Percentiles rank a stretch among this genome's conserved stretches.
These are phyloP conservation scores for Peribolospora kevripleyi DNA, from an alignment of 768 basidiomycete species.

Conservation along the genomic window DNA sequence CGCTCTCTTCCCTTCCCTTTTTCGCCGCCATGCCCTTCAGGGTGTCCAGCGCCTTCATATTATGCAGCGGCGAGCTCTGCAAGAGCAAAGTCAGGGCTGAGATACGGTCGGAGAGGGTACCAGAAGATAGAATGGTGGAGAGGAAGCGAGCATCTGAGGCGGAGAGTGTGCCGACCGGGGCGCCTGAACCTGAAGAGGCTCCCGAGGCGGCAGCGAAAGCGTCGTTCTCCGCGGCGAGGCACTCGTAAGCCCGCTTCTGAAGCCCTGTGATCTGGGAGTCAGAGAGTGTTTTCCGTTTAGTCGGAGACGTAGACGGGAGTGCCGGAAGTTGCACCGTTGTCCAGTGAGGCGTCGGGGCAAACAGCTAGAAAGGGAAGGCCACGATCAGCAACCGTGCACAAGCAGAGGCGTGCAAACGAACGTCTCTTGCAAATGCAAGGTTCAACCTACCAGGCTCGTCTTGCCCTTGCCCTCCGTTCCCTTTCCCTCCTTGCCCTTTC, in stretches of 20 bases:
- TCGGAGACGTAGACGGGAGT: conserved; percentile 2
- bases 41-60: conserved; percentile 50
- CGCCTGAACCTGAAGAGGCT: conserved; percentile 2
- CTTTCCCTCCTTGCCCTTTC: background rate
- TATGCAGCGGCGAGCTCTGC: conserved; percentile 54
- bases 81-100: conserved; percentile 75
- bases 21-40: conserved; percentile 48
- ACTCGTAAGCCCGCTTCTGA: background rate
- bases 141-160: conserved; percentile 60
- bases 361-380: conserved; percentile 2
- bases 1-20: conserved; percentile 72
- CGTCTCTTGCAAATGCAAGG: conserved; percentile 1
- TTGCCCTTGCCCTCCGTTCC: background rate
- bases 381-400: too few species aligned
- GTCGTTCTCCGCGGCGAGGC: conserved; percentile 15
- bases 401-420: background rate
- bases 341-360: conserved; percentile 14
- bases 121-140: conserved; percentile 56
- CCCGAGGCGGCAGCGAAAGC: conserved; percentile 13
- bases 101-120: conserved; percentile 75
- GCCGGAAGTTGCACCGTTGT: conserved; percentile 6
- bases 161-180: conserved; percentile 9
- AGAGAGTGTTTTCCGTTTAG: conserved; percentile 3
- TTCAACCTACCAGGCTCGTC: background rate
- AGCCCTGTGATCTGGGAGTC: conserved; percentile 8